phyloP scores from a whole-genome alignment of 176 grass and related monocot species.

The Raddia guianensis region DNA sequence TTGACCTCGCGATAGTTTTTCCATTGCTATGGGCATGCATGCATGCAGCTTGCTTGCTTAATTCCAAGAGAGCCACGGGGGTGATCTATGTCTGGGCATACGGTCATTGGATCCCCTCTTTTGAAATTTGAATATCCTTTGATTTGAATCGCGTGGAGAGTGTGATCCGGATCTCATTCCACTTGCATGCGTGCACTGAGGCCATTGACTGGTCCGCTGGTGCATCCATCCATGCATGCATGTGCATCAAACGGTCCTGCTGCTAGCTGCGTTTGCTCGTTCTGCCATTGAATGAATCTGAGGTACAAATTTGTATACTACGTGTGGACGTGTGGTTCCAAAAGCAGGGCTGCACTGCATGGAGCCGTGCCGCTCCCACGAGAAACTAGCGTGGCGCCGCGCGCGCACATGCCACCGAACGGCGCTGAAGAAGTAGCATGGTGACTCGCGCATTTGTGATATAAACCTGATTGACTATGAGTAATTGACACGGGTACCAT shows the following conservation, averaged over 20 bases:
- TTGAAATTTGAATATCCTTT: conserved; percentile 23
- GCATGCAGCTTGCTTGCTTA: too few species aligned
- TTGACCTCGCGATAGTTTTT: too few species aligned
- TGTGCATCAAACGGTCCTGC: conserved; percentile 18
- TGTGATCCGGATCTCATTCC: background rate
- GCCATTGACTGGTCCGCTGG: conserved; percentile 3
- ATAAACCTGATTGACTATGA: too few species aligned
- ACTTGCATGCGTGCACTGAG: background rate
- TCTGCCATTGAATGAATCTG: conserved; percentile 5
- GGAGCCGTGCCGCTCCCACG: background rate
- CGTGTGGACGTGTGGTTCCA: background rate
- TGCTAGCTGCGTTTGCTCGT: background rate
- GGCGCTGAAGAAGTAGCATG: too few species aligned
- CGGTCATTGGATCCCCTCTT: conserved; percentile 5
- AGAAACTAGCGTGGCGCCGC: background rate
- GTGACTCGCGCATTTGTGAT: too few species aligned
- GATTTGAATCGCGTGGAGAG: background rate
- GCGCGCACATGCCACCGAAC: background rate
- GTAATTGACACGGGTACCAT: too few species aligned
- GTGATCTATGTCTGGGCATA: background rate
- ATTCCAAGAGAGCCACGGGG: too few species aligned
- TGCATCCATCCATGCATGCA: conserved; percentile 21
- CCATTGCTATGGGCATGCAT: too few species aligned
- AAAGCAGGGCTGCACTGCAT: background rate
- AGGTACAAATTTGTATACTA: background rate